Base-by-base conservation (phyloP, 129 eudicot genomes). In the Rutidosis leptorrhynchoides region DNA sequence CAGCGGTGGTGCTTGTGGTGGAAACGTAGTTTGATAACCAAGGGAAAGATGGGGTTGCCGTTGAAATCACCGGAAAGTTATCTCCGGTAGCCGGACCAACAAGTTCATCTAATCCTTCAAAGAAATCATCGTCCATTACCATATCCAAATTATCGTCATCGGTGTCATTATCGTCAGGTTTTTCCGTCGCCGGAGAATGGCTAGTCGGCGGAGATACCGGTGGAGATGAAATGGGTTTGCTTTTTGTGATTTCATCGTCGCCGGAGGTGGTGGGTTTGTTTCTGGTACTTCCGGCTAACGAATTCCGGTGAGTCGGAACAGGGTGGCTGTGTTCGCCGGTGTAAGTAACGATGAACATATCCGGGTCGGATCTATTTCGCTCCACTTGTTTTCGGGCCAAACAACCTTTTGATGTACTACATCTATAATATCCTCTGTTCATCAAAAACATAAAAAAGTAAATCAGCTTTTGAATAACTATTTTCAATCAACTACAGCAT, bases 301-400 rank as follows among this genome's bases (percentile, higher is more conserved):
- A 93, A 67, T 85, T 89, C 84, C 96, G 87, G 88, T 93, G 96
- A 14, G 95, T 89, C 1, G 98, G 98, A 79, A 93, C 79, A 0
- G 98, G 96, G 86, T 93, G 96, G 81, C 83, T 93, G 86, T 93
- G 96, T 20, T 93, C 99, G 16, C 81, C 84, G 52, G 99, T 93
- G 83, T 86, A 93, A n/a, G 96, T 84, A 56, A 93, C 84, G 7
- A 93, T 86, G 79, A 88, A 93, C 95, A 86, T 93, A 52, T 71
- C 86, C 72, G 99, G 96, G 83, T 93, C 95, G 83, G 99, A 88
- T 84, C 96, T 81, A 69, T 93, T 84, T 40, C 96, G 74, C 85
- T 93, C 99, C 82, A 93, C 96, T 93, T 93, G 99, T 80, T 89
- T 93, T 28, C 99, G 85, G 59, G 99, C 99, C 81, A 82, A 64